Evolutionary conservation across 306 rosid genomes (phyloP).

Genomic region (Corylus avellana): DNA sequence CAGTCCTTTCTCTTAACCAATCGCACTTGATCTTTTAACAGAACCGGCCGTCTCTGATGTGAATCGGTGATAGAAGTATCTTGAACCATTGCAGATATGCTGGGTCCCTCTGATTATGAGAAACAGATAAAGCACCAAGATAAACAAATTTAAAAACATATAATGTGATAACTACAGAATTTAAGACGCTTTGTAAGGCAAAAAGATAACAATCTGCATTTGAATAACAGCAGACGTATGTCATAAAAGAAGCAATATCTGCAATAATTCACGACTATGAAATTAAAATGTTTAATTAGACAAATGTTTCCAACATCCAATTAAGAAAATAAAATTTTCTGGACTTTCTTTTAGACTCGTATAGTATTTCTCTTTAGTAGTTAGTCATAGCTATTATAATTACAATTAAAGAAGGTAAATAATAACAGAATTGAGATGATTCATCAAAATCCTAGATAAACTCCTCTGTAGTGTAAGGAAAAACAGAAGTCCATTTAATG

Average conservation of each 20-base stretch:
- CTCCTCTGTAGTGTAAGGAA: not conserved
- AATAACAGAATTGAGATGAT: not conserved
- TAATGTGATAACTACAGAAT: slow-evolving; percentile 16
- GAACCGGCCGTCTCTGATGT: slow-evolving; percentile 70
- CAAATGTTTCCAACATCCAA: not conserved
- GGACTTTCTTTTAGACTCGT: not conserved
- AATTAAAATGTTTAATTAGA: not conserved
- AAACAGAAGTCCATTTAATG: not conserved
- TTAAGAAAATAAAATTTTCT: not conserved
- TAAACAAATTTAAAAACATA: slow-evolving; percentile 22
- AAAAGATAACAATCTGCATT: slow-evolving; percentile 3
- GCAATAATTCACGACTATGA: not conserved
- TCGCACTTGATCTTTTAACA: slow-evolving; percentile 87
- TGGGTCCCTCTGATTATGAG: slow-evolving; percentile 31
- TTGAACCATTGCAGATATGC: slow-evolving; percentile 54
- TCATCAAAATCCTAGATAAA: not conserved
- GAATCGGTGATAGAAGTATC: slow-evolving; percentile 54
- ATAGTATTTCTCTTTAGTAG: not conserved
- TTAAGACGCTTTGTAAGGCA: not conserved
- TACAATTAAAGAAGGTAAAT: not conserved
- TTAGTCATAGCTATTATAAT: not conserved
- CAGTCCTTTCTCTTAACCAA: slow-evolving; percentile 72
- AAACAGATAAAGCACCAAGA: slow-evolving; percentile 19
- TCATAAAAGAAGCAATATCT: slow-evolving; percentile 2
- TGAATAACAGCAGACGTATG: not conserved